phyloP scores from a whole-genome alignment of 2,329 filamentous ascomycete genomes.

The Fusarium stilboides region DNA sequence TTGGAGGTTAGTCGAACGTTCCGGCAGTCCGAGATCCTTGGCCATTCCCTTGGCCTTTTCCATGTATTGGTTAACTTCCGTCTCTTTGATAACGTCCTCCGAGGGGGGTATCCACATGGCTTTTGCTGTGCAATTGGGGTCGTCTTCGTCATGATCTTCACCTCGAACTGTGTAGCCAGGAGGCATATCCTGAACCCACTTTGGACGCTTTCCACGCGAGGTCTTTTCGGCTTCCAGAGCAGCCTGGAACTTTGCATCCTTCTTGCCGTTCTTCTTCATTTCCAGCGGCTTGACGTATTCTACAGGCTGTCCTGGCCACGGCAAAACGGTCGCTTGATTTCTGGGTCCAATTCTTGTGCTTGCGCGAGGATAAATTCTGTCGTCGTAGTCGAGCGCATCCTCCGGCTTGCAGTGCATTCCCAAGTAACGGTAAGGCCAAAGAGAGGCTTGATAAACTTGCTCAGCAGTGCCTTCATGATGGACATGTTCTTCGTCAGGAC shows the following conservation, averaged over 20 bases:
- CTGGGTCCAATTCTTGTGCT: conserved; percentile 92
- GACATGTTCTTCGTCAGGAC: conserved; percentile 70
- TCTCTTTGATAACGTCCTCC: conserved; percentile 65
- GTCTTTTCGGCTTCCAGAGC: conserved; percentile 86
- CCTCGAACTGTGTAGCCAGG: conserved; percentile 87
- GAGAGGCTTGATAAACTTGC: conserved; percentile 90
- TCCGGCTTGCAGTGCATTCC: conserved; percentile 96
- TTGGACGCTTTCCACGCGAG: conserved; percentile 84
- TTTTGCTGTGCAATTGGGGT: conserved; percentile 81
- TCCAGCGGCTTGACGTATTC: conserved; percentile 91
- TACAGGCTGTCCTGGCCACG: conserved; percentile 91
- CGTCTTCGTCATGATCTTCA: conserved; percentile 80
- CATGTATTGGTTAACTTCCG: conserved; percentile 84
- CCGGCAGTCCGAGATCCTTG: conserved; percentile 77
- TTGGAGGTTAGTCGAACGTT: conserved; percentile 86
- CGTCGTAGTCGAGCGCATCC: conserved; percentile 96
- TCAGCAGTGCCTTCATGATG: conserved; percentile 80
- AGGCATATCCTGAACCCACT: conserved; percentile 95
- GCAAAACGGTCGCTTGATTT: conserved; percentile 87
- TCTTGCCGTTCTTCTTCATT: conserved; percentile 86
- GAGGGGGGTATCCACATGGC: conserved; percentile 84
- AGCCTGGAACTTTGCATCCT: conserved; percentile 84
- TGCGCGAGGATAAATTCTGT: conserved; percentile 95
- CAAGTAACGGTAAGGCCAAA: conserved; percentile 97
- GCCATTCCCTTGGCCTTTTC: conserved; percentile 75